Conservation (phyloP, 1,284 basidiomycete genomes). For the Chondrostereum purpureum region DNA sequence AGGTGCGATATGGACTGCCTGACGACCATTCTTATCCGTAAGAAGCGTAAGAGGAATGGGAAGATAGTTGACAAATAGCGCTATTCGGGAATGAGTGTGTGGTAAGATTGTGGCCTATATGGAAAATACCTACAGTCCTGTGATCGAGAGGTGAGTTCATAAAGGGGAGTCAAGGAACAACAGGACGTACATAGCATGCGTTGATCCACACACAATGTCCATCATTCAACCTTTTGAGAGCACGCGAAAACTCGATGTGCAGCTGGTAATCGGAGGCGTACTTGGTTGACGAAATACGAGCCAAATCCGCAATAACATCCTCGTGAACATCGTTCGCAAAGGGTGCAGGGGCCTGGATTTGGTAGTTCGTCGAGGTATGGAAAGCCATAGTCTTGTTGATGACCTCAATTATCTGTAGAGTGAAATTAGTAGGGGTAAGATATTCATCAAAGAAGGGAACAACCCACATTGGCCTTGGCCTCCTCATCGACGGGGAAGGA, state of each 20-base stretch:
- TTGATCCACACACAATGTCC: conserved; percentile 25
- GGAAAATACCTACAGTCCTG: conserved; percentile 37
- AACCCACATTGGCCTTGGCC: conserved; percentile 32
- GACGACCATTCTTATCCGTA: conserved; percentile 35
- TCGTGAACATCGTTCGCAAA: conserved; percentile 49
- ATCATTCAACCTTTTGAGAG: conserved; percentile 51
- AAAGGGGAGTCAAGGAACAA: conserved; percentile 27
- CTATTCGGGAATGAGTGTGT: conserved; percentile 15
- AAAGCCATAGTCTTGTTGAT: conserved; percentile 47
- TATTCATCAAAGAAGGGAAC: too few species aligned
- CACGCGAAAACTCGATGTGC: conserved; percentile 46
- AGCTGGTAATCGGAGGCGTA: conserved; percentile 48
- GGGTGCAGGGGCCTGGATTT: conserved; percentile 44
- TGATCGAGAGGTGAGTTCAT: conserved; percentile 37
- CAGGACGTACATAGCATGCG: conserved; percentile 12
- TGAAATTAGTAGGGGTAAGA: too few species aligned
- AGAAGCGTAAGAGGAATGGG: conserved; percentile 48
- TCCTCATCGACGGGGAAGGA: conserved; percentile 29
- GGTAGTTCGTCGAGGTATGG: conserved; percentile 54
- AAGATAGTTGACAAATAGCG: conserved; percentile 45
- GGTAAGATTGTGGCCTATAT: not conserved
- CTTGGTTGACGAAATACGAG: conserved; percentile 35
- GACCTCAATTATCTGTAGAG: conserved; percentile 15
- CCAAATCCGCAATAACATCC: conserved; percentile 43
- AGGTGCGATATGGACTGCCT: conserved; percentile 48